phyloP scores from a whole-genome alignment of 345 rosid genomes.

The Pistacia vera region DNA sequence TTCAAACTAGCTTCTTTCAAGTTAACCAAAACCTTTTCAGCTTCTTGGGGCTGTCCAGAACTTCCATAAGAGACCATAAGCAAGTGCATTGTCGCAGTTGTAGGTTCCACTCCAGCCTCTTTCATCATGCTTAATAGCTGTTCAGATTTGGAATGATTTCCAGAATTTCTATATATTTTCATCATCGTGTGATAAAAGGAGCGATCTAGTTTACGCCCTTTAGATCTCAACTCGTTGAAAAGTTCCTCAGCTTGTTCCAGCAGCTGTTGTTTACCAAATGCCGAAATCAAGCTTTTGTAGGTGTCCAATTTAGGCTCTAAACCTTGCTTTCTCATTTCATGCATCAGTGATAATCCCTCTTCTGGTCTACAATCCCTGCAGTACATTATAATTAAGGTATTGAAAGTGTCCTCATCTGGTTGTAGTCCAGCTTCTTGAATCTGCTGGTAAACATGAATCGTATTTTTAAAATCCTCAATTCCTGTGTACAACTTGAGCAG shows the following conservation, averaged over 20 bases:
- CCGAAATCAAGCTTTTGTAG: conserved; percentile 91
- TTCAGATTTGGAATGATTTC: conserved; percentile 78
- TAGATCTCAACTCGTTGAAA: conserved; percentile 64
- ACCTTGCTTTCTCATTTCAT: conserved; percentile 70
- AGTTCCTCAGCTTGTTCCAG: conserved; percentile 78
- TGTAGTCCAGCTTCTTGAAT: conserved; percentile 65
- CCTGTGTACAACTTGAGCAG: conserved; percentile 80
- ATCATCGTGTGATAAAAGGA: conserved; percentile 91
- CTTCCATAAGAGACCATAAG: conserved; percentile 92
- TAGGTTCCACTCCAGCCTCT: conserved; percentile 79
- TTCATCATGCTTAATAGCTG: conserved; percentile 68
- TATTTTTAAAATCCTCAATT: conserved; percentile 75
- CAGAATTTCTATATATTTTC: conserved; percentile 80
- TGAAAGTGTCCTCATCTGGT: conserved; percentile 89
- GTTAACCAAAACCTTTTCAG: conserved; percentile 75
- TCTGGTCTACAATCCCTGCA: conserved; percentile 88
- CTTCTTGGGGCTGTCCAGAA: conserved; percentile 85
- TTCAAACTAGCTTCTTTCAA: conserved; percentile 65
- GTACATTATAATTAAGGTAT: conserved; percentile 81
- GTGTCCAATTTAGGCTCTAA: conserved; percentile 84
- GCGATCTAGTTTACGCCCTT: conserved; percentile 78
- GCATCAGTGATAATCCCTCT: conserved; percentile 76
- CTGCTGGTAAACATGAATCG: conserved; percentile 69
- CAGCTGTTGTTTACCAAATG: conserved; percentile 74
- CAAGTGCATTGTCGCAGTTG: conserved; percentile 89